Percentiles rank a stretch among this genome's conserved stretches.
Evolutionary conservation across 345 rosid species (phyloP).

Genomic region (Raphanus sativus): DNA sequence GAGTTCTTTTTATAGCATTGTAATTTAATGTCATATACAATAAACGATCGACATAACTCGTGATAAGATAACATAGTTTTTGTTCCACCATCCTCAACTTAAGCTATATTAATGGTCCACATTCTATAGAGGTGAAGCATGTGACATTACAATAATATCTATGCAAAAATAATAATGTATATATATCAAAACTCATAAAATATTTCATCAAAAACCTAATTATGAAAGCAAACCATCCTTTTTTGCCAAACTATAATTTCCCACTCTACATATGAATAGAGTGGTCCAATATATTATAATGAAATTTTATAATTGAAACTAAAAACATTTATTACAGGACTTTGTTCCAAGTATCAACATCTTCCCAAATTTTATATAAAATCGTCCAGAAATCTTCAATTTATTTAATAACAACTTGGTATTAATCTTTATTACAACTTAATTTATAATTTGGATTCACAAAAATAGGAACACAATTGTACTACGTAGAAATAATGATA

Average conservation of each 20-base stretch:
- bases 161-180: slow-evolving; percentile 17
- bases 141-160: slow-evolving; percentile 29
- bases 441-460: neutral
- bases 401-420: neutral
- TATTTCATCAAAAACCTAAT: slow-evolving; percentile 7
- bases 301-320: neutral
- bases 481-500: neutral
- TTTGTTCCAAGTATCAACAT: slow-evolving; percentile 28
- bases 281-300: slow-evolving; percentile 33
- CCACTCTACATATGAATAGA: slow-evolving; percentile 28
- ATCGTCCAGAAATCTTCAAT: neutral
- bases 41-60: slow-evolving; percentile 32
- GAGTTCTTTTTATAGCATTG: neutral
- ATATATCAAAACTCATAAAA: neutral
- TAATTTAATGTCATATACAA: slow-evolving; percentile 1
- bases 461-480: neutral
- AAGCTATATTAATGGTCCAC: slow-evolving; percentile 42
- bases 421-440: neutral
- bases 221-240: slow-evolving; percentile 28
- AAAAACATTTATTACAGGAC: slow-evolving; percentile 10
- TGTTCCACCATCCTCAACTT: slow-evolving; percentile 25
- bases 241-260: slow-evolving; percentile 25
- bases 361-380: neutral
- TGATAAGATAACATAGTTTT: slow-evolving; percentile 35
- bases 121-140: slow-evolving; percentile 40